A percentile compares a stretch with the other conserved stretches of the same genome.
phyloP scores from a whole-genome alignment of 495 filamentous ascomycete species.

The Aspergillus incahuasiensis region DNA sequence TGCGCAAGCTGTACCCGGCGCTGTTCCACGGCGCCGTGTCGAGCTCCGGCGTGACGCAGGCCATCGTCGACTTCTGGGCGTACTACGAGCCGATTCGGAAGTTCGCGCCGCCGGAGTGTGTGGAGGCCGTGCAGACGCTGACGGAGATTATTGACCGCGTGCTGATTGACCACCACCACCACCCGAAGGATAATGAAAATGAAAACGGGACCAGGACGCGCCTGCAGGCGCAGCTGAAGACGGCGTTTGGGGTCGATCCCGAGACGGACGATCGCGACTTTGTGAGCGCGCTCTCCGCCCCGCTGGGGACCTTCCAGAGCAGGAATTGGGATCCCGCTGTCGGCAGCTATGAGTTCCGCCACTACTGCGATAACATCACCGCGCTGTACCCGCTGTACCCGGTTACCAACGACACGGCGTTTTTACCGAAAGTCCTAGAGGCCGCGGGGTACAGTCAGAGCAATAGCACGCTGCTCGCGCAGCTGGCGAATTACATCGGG shows the following conservation, averaged over 20 bases:
- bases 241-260: slow-evolving; percentile 52
- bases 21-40: slow-evolving; percentile 66
- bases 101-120: slow-evolving; percentile 52
- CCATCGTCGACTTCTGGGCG: slow-evolving; percentile 67
- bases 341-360: slow-evolving; percentile 47
- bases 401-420: slow-evolving; percentile 25
- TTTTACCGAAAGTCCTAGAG: slow-evolving; percentile 44
- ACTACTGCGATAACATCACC: slow-evolving; percentile 59
- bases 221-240: slow-evolving; percentile 53
- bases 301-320: slow-evolving; percentile 53
- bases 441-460: slow-evolving; percentile 53
- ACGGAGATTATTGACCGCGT: slow-evolving; percentile 62
- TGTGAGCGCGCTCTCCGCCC: slow-evolving; percentile 46
- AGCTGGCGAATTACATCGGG: slow-evolving; percentile 62
- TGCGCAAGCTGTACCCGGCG: slow-evolving; percentile 64
- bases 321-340: slow-evolving; percentile 66
- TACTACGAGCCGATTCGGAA: slow-evolving; percentile 63
- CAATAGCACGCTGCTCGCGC: slow-evolving; percentile 42
- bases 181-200: slow-evolving; percentile 34
- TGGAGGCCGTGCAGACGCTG: slow-evolving; percentile 52
- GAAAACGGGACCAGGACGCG: too few species aligned
- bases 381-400: slow-evolving; percentile 43
- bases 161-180: slow-evolving; percentile 51
- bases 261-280: slow-evolving; percentile 60
- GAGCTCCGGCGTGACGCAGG: slow-evolving; percentile 65